Conservation (phyloP, 148 eudicot genomes). For the Pharnaceum exiguum region DNA sequence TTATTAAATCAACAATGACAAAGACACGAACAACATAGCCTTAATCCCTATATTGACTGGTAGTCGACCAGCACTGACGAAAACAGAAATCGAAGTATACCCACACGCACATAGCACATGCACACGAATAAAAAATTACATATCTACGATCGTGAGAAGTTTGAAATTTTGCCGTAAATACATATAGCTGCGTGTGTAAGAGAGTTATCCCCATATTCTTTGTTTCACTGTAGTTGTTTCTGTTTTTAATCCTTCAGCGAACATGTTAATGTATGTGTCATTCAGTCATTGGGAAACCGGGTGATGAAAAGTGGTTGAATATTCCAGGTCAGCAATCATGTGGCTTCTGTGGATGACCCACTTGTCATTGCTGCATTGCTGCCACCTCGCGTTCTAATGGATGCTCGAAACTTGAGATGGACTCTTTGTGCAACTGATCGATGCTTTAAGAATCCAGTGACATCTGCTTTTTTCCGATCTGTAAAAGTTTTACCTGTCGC, state of each 20-base stretch:
- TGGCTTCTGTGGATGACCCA: conserved; percentile 92
- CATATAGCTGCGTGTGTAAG: too few species aligned
- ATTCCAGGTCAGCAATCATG: conserved; percentile 91
- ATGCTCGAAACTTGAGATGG: conserved; percentile 85
- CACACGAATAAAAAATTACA: too few species aligned
- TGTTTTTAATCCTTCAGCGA: not conserved
- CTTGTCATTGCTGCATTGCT: conserved; percentile 77
- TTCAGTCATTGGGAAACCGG: not conserved
- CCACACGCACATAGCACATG: too few species aligned
- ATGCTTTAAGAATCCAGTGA: conserved; percentile 75
- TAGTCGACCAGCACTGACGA: too few species aligned
- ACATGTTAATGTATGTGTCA: not conserved
- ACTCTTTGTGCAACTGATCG: conserved; percentile 90
- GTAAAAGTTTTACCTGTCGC: conserved; percentile 89
- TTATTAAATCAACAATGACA: not conserved
- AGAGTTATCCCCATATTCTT: too few species aligned
- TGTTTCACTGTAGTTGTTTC: too few species aligned
- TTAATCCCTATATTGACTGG: too few species aligned
- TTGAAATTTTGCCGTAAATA: too few species aligned
- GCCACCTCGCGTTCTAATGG: conserved; percentile 64
- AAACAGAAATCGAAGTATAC: too few species aligned
- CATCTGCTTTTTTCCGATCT: conserved; percentile 82
- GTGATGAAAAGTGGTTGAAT: not conserved
- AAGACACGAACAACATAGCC: too few species aligned
- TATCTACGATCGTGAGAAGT: too few species aligned